Conservation (phyloP, 495 filamentous ascomycete genomes). For the Darksidea phi region DNA sequence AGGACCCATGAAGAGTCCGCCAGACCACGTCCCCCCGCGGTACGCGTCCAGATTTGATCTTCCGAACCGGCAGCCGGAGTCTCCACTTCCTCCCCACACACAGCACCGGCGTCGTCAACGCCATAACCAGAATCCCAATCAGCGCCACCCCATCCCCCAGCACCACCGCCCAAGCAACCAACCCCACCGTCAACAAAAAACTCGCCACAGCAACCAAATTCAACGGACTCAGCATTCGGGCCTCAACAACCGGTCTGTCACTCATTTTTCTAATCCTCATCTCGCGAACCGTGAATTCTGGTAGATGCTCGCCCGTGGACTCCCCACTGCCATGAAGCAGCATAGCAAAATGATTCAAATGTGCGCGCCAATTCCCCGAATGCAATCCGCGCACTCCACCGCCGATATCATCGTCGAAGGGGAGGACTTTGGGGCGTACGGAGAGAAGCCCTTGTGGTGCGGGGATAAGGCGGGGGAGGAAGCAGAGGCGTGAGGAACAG, state of each 20-base stretch:
- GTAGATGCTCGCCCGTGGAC: constrained; percentile 5
- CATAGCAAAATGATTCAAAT: constrained; percentile 62
- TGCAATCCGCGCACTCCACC: constrained; percentile 50
- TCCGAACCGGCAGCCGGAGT: background rate
- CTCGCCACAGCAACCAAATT: constrained; percentile 55
- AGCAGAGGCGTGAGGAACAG: constrained; percentile 55
- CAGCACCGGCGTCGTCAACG: constrained; percentile 54
- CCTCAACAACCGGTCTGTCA: background rate
- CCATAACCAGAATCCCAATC: constrained; percentile 46
- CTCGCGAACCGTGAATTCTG: constrained; percentile 50
- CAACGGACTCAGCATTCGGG: constrained; percentile 38
- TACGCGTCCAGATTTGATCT: constrained; percentile 38
- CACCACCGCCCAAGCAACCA: constrained; percentile 47
- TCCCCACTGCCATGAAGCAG: constrained; percentile 58
- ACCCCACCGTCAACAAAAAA: constrained; percentile 49
- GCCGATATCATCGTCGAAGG: constrained; percentile 53
- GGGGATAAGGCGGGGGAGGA: constrained; percentile 64
- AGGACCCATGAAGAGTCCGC: constrained; percentile 59
- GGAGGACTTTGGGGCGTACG: constrained; percentile 55
- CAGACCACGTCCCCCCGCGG: constrained; percentile 62
- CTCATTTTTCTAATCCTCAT: constrained; percentile 48
- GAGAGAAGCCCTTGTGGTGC: constrained; percentile 65
- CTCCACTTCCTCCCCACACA: constrained; percentile 56
- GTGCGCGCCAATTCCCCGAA: constrained; percentile 53
- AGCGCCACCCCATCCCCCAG: constrained; percentile 53